Percentiles rank a stretch among this genome's conserved stretches.
phyloP scores from a whole-genome alignment of 2,329 filamentous ascomycete species.

The Alternaria sp. region DNA sequence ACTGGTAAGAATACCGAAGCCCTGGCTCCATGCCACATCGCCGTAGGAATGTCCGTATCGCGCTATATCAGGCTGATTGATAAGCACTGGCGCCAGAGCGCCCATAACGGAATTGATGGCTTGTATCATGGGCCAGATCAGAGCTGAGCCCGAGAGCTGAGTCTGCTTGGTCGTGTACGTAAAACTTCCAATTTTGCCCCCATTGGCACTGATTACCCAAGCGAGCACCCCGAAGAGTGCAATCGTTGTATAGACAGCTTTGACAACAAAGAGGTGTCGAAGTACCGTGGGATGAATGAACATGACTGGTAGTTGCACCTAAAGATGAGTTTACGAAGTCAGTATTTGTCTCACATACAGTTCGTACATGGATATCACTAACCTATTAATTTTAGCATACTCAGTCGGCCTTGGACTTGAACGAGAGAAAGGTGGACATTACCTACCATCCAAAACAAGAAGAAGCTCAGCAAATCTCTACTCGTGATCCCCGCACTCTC shows the following conservation, averaged over 20 bases:
- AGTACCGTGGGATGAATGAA: slow-evolving; percentile 34
- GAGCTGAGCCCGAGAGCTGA: slow-evolving; percentile 20
- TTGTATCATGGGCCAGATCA: slow-evolving; percentile 29
- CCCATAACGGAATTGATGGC: slow-evolving; percentile 31
- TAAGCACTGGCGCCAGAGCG: slow-evolving; percentile 25
- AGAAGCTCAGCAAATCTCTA: slow-evolving; percentile 21
- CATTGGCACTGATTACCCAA: slow-evolving; percentile 29
- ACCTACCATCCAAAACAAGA: slow-evolving; percentile 31
- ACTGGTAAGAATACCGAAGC: slow-evolving; percentile 26
- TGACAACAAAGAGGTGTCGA: slow-evolving; percentile 26
- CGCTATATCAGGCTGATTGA: slow-evolving; percentile 30
- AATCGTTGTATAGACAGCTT: slow-evolving; percentile 23
- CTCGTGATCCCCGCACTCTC: slow-evolving; percentile 50
- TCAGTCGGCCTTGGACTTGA: background rate
- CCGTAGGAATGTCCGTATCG: slow-evolving; percentile 27
- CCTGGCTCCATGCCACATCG: slow-evolving; percentile 26
- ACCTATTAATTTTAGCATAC: slow-evolving; percentile 1
- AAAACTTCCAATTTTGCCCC: slow-evolving; percentile 27
- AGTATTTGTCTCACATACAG: background rate
- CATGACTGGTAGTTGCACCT: slow-evolving; percentile 34
- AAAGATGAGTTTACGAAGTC: background rate
- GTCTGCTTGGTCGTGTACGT: slow-evolving; percentile 25
- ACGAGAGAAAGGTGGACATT: background rate
- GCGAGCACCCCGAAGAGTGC: slow-evolving; percentile 25
- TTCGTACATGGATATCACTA: background rate